Base-by-base conservation (phyloP, 768 basidiomycete species). In the Suillus clintonianus region DNA sequence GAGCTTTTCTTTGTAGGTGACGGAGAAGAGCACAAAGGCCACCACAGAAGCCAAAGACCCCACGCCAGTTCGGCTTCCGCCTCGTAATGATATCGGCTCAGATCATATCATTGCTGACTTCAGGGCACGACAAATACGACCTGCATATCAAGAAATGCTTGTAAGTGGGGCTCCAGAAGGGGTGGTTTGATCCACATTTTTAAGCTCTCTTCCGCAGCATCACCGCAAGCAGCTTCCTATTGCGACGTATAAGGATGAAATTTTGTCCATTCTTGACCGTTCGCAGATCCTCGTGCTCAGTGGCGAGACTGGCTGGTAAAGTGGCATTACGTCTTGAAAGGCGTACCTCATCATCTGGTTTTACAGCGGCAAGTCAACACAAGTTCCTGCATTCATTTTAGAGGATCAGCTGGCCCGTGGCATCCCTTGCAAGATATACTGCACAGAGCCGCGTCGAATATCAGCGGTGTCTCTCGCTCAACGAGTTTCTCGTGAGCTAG, bases 391-490 rank as follows among this genome's bases (percentile, higher is more conserved):
- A 1, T 99, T 95, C 78, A 90, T 99, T 67, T 84, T 99, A 11
- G 97, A 99, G 74, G 89, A 96, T 70, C 87, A 91, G 60, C 84
- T 98, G 24, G 85, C 89, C 5, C 84, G 83, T 64, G 97, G 96
- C 30, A 86, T 82, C 68, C 83, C 84, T 60, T 97, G 94, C 81
- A 97, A 90, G 75, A 91, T 99, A 69, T 94, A 88, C 70, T 97
- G 95, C 67, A 98, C 97, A 5, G 96, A 99, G 71, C 97, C 97
- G 6, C 86, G 97, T 50, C 87, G 97, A 47, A 99, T 99, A 66
- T 96, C 95, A 60, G 96, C 97, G 2, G 92, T 98, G 57, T 98
- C 97, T 0, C 84, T 99, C 8, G 97, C 97, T 0, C 94, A 97
- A 67, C 89, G 85, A 77, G 97, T 99, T 37, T 95, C 97, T 22